Base-by-base conservation (phyloP, 306 rosid genomes). In the Rosa multiflora region DNA sequence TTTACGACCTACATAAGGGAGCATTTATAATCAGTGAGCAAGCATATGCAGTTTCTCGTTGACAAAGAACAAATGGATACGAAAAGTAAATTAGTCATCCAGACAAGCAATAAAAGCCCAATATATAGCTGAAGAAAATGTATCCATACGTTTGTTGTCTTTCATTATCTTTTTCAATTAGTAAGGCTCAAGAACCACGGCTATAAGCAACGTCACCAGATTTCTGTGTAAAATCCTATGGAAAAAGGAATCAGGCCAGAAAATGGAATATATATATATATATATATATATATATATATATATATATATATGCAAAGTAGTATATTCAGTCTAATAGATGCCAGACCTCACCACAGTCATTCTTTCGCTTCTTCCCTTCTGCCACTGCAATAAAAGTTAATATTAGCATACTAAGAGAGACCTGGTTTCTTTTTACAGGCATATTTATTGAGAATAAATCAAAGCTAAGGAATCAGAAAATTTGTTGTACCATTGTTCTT, bases 361-460 rank as follows among this genome's bases (percentile, higher is more conserved):
- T 87, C 91, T 90, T 94, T 55, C 88, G 87, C 77, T 90, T 94
- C 87, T 86, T 92, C 83, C 93, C 92, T 84, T 87, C 89, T 71
- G 90, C 26, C 77, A 48, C 97, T 90, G 93, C 93, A 88, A 68
- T 81, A 63, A 81, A 82, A 53, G 67, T 80, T 74, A 72, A 73
- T 59, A 85, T 51, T 37, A 52, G 67, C 66, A 32, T 73, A 76
- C 52, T 17, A 17, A 42, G 70, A 12, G 67, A 77, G 35, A 26
- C 56, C 64, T 9, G 15, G 17, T 48, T 72, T 64, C 29, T 46
- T 17, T 70, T 35, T 53, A 61, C 67, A 74, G 51, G 80, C 76
- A 71, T 47, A 87, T 71, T 66, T 52, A 32, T 29, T 13, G 55
- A n/a, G 17, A 51, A 12, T n/a, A 10, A 59, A 62, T 46, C 43